Conservation (phyloP, 768 basidiomycete species). For the Cystofilobasidium macerans region DNA sequence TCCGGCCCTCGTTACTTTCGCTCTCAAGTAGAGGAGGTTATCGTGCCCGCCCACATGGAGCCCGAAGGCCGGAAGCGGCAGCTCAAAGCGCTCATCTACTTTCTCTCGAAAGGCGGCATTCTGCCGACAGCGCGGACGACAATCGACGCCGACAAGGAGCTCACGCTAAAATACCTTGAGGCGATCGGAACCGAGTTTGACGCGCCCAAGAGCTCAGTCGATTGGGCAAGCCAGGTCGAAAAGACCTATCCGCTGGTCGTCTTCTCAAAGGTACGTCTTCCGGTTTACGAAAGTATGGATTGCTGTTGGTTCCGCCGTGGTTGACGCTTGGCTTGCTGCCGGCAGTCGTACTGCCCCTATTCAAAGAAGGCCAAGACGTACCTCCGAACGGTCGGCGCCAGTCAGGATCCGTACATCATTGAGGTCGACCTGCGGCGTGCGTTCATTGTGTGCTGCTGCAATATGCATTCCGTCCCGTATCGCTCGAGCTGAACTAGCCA, state of each 20-base stretch:
- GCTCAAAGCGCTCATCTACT: constrained; percentile 33
- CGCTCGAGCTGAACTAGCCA: too few relatives aligned
- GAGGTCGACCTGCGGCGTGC: constrained; percentile 37
- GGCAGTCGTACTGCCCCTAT: constrained; percentile 38
- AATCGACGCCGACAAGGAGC: background rate
- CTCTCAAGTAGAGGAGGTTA: background rate
- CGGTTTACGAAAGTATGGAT: too few relatives aligned
- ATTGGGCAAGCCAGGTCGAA: constrained; percentile 34
- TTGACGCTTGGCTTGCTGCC: background rate
- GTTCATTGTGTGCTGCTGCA: too few relatives aligned
- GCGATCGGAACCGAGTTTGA: constrained; percentile 27
- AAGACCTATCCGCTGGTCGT: constrained; percentile 33
- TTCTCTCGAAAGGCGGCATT: constrained; percentile 34
- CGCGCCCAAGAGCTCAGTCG: constrained; percentile 29
- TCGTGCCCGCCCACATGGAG: background rate
- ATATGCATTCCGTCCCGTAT: too few relatives aligned
- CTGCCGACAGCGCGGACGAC: constrained; percentile 28
- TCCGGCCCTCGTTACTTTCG: background rate
- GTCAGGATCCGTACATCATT: constrained; percentile 34
- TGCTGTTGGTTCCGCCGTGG: background rate
- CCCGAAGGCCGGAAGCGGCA: constrained; percentile 7
- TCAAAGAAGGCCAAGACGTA: constrained; percentile 36
- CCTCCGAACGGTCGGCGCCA: constrained; percentile 32
- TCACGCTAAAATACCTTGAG: constrained; percentile 27
- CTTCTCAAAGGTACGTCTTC: constrained; percentile 35